Evolutionary conservation across 306 rosid genomes (phyloP), one percentile per base, ranked within the genome.

Genomic region (Trifolium fragiferum): DNA sequence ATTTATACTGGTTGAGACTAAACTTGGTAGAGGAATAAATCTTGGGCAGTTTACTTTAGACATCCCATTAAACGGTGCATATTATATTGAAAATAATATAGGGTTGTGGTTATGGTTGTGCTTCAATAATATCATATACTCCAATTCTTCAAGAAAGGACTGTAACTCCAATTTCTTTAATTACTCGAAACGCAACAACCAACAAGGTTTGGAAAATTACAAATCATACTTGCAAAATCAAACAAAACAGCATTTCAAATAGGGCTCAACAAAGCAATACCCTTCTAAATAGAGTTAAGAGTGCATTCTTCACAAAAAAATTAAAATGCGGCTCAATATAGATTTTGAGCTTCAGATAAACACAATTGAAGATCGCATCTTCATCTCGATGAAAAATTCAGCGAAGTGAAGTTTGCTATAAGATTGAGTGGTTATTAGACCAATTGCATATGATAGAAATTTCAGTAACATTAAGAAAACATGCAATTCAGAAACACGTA

Each of bases 401-500:
- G 38, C 35, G 9, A 54, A 38, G 72, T 46, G 47, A 62, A 60
- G 74, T 78, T 54, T 44, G 59, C 74, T 20, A 66, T 25, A 30
- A 30, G 69, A 72, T 59, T 51, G 25, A 55, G 63, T 80, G 57
- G 67, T 8, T 64, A 80, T 60, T 83, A 57, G 8, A 23, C 81
- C 81, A 85, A 80, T 74, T 46, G 53, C 72, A 75, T 72, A 75
- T 50, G 68, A 72, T 62, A 70, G 72, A 78, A 78, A 81, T 82
- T 84, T 78, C 74, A 81, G 85, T 75, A 83, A 74, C 82, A 64
- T 85, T 64, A 68, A 82, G 86, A 86, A 83, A 85, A 70, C 72
- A 79, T 83, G 85, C 75, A 61, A 84, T 81, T 79, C 85, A 81
- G 84, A 88, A 87, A 84, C 86, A 81, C 78, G 65, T 70, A 80